A percentile compares a stretch with the other conserved stretches of the same genome.
Conservation (phyloP, 257 asterid genomes). For the Rehmannia glutinosa region DNA sequence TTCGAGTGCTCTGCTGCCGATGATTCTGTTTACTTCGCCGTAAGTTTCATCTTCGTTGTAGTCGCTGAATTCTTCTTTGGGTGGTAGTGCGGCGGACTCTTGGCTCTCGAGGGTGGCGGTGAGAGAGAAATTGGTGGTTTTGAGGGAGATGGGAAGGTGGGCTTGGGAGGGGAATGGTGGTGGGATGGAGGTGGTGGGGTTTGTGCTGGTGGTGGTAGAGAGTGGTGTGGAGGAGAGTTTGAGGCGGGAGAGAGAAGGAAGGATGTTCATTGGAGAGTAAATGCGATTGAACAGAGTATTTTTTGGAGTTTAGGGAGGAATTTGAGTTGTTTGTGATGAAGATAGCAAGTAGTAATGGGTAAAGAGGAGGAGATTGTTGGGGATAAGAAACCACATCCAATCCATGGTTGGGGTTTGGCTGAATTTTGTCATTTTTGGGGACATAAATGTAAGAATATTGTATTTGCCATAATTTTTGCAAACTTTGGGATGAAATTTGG, state of each 20-base stretch:
- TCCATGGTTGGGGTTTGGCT: slow-evolving; percentile 32
- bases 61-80: slow-evolving; percentile 34
- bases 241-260: slow-evolving; percentile 60
- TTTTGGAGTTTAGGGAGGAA: neutral
- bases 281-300: too few relatives aligned
- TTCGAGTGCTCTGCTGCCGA: slow-evolving; percentile 63
- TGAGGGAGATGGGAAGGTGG: slow-evolving; percentile 20
- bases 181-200: slow-evolving; percentile 21
- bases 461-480: too few relatives aligned
- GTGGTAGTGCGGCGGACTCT: slow-evolving; percentile 6
- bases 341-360: neutral
- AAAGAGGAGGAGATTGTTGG: slow-evolving; percentile 7
- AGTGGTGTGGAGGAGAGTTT: slow-evolving; percentile 42
- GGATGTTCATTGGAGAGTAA: slow-evolving; percentile 38
- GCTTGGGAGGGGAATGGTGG: slow-evolving; percentile 21
- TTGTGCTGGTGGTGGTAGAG: slow-evolving; percentile 25
- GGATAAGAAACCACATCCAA: slow-evolving; percentile 46
- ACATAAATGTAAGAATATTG: too few relatives aligned
- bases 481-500: too few relatives aligned
- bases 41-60: slow-evolving; percentile 63
- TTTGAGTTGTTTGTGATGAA: neutral
- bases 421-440: too few relatives aligned
- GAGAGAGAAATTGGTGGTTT: slow-evolving; percentile 26
- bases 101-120: slow-evolving; percentile 59
- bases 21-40: slow-evolving; percentile 75